Percentiles rank a stretch among this genome's conserved stretches.
phyloP scores from a whole-genome alignment of 768 basidiomycete genomes.

The Termitomyces sp. region DNA sequence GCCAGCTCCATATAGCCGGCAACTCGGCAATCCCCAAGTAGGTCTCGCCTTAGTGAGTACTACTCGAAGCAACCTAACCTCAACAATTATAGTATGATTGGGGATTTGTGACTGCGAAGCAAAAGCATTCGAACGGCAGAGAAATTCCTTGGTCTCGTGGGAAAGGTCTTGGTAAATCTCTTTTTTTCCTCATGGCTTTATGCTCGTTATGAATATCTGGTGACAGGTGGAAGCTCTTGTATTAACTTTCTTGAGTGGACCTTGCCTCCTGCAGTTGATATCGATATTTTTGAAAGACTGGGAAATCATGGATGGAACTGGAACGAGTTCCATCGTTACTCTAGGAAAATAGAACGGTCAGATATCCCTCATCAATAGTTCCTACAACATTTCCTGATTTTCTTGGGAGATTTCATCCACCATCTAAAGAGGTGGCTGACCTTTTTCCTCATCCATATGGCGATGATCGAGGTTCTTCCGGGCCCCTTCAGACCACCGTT shows the following conservation, averaged over 20 bases:
- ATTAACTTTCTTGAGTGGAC: conserved; percentile 36
- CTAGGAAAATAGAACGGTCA: conserved; percentile 31
- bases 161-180: conserved; percentile 23
- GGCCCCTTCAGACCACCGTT: conserved; percentile 24
- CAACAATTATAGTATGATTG: conserved; percentile 28
- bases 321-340: conserved; percentile 33
- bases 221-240: conserved; percentile 34
- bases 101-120: conserved; percentile 25
- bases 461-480: conserved; percentile 18
- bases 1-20: conserved; percentile 23
- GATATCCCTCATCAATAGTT: neutral
- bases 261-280: conserved; percentile 23
- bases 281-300: conserved; percentile 36
- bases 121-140: conserved; percentile 20
- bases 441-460: conserved; percentile 21
- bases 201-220: neutral
- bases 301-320: conserved; percentile 55
- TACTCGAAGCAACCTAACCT: neutral
- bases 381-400: neutral
- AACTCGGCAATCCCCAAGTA: conserved; percentile 23
- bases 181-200: neutral
- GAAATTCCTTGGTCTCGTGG: conserved; percentile 23
- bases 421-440: conserved; percentile 19
- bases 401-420: conserved; percentile 19
- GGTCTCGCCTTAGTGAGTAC: neutral